A percentile compares a stretch with the other conserved stretches of the same genome.
Evolutionary conservation across 108 stramenopile species (phyloP).

Genomic region (Fistulifera pelliculosa): DNA sequence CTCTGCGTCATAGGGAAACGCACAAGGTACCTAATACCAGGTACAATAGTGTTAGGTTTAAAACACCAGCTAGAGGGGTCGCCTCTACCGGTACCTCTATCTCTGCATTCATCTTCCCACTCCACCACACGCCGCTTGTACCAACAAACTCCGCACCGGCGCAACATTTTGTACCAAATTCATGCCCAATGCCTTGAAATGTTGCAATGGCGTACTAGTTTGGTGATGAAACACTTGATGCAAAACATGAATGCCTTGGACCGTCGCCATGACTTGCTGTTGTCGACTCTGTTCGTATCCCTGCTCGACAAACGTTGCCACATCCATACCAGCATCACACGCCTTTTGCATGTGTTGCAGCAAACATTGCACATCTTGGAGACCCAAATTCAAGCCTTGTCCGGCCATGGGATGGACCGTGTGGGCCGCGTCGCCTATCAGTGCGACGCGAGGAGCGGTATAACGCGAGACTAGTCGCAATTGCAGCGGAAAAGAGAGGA

Average conservation of each 20-base stretch:
- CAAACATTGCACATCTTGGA: slow-evolving; percentile 74
- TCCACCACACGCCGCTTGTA: slow-evolving; percentile 54
- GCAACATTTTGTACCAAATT: slow-evolving; percentile 60
- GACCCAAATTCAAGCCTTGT: slow-evolving; percentile 92
- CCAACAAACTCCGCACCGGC: slow-evolving; percentile 49
- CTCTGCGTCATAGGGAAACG: too few species aligned
- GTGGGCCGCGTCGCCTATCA: slow-evolving; percentile 95
- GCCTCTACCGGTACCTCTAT: too few species aligned
- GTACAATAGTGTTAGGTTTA: too few species aligned
- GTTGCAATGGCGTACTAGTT: slow-evolving; percentile 27
- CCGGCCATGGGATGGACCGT: slow-evolving; percentile 97
- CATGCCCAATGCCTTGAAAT: slow-evolving; percentile 71
- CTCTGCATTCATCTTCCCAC: too few species aligned
- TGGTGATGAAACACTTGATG: slow-evolving; percentile 47
- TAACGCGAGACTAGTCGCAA: slow-evolving; percentile 38
- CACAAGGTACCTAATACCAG: too few species aligned
- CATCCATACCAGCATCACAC: slow-evolving; percentile 59
- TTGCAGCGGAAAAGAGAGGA: slow-evolving; percentile 40
- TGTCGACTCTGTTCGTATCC: slow-evolving; percentile 33
- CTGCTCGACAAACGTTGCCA: slow-evolving; percentile 17
- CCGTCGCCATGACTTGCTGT: slow-evolving; percentile 19
- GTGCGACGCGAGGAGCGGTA: slow-evolving; percentile 40
- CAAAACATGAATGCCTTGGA: slow-evolving; percentile 67
- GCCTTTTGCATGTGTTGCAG: slow-evolving; percentile 42
- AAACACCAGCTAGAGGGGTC: too few species aligned